Evolutionary conservation across 257 asterid genomes (phyloP), one percentile per base, ranked within the genome.

Genomic region (Solanum bulbocastanum): DNA sequence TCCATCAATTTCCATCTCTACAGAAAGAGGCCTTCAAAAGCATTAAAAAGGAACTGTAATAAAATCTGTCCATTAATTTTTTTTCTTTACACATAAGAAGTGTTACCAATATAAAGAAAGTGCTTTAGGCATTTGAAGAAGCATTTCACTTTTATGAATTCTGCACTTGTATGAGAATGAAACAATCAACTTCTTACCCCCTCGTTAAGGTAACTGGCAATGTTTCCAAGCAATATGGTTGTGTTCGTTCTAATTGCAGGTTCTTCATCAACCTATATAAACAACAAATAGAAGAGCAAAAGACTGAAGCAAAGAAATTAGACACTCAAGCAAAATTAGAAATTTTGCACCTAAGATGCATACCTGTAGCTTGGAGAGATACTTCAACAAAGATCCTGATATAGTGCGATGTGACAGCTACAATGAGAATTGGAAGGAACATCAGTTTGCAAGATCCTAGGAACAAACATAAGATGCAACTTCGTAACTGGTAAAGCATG

Each of bases 241-340:
- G 99, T 97, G 90, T 97, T 97, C 86, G 99, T 97, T 89, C 99
- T 94, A 88, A 97, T 97, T 62, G 98, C 99, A 4, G 99, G 96
- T 90, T 97, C 99, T 91, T 97, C 99, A 89, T 97, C 99, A 87
- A 97, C 98, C 99, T 97, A 88, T 85, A 92, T 73, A 83, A 83
- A 66, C 87, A 20, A 90, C 85, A 83, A 83, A 87, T 39, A n/a
- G 23, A 58, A 89, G 83, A 75, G n/a, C 87, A 87, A 87, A 84
- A 78, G 6, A 39, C 75, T 68, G 81, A 65, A 83, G 79, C 27
- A 86, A 65, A 83, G 52, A 81, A 52, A 85, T 56, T 85, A 84
- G 66, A 27, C 36, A 87, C 36, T 85, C 83, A 88, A 87, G 71
- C 33, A 83, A 87, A 79, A 46, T n/a, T 73, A 68, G 42, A 78